Conservation (phyloP, 2,329 filamentous ascomycete genomes). For the Aspergillus udagawae region DNA sequence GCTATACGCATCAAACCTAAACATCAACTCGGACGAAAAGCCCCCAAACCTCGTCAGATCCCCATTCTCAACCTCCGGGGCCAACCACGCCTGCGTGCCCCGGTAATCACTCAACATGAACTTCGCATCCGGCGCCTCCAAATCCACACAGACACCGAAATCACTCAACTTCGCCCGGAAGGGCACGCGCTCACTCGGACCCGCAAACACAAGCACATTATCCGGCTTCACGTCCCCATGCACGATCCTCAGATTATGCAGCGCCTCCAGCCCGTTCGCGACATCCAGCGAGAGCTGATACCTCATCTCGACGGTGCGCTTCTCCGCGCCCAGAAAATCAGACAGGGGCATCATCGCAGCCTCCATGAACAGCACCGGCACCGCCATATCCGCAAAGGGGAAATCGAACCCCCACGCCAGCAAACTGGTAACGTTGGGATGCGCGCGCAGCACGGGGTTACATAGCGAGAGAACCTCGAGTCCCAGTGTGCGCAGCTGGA, state of each 20-base stretch:
- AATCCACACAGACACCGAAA: constrained; percentile 27
- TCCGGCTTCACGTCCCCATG: constrained; percentile 29
- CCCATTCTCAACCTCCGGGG: constrained; percentile 15
- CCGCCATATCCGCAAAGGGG: constrained; percentile 21
- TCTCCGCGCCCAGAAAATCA: constrained; percentile 17
- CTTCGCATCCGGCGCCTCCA: constrained; percentile 16
- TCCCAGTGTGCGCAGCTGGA: constrained; percentile 20
- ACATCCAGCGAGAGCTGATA: constrained; percentile 24
- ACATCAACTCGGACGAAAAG: constrained; percentile 23
- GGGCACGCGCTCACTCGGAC: constrained; percentile 15
- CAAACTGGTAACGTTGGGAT: constrained; percentile 24
- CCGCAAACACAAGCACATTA: constrained; percentile 25
- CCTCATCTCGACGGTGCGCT: constrained; percentile 13
- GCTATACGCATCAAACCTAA: constrained; percentile 26
- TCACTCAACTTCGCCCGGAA: constrained; percentile 27
- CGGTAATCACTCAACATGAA: constrained; percentile 22
- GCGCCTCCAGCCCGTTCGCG: constrained; percentile 19
- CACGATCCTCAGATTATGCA: constrained; percentile 23
- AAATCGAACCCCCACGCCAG: constrained; percentile 27
- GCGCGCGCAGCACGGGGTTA: constrained; percentile 22
- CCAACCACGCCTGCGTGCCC: constrained; percentile 22
- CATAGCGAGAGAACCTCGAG: constrained; percentile 25
- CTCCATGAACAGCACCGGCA: constrained; percentile 26
- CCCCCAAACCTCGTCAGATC: constrained; percentile 6
- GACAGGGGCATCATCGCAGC: constrained; percentile 23